Evolutionary conservation across 2,329 filamentous ascomycete species (phyloP).

Genomic region (Diaporthe sp.): DNA sequence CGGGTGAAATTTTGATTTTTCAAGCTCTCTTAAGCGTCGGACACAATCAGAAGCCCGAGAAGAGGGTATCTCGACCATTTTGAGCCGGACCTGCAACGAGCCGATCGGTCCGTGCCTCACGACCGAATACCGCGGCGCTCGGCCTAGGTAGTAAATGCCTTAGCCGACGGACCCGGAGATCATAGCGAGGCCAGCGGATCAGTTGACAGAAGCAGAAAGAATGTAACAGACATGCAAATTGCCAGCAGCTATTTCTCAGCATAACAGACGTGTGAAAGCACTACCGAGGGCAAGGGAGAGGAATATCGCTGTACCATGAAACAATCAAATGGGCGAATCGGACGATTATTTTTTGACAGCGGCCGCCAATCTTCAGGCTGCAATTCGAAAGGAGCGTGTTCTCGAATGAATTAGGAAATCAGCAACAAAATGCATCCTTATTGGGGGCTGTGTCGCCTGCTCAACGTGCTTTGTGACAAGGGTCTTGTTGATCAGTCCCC

Average conservation of each 20-base stretch:
- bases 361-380: background rate
- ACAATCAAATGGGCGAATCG: background rate
- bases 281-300: too few relatives aligned
- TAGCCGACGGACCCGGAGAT: conserved; percentile 2
- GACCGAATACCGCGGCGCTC: conserved; percentile 1
- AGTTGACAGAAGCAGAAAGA: background rate
- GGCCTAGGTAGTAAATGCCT: background rate
- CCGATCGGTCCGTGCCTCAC: background rate
- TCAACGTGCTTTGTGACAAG: background rate
- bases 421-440: background rate
- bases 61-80: background rate
- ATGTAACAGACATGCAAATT: background rate
- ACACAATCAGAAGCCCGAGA: background rate
- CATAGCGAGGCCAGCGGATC: background rate
- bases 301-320: background rate
- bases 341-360: background rate
- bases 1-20: background rate
- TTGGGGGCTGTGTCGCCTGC: conserved; percentile 18
- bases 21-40: background rate
- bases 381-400: background rate
- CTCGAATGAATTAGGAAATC: background rate
- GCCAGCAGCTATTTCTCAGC: background rate
- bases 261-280: background rate
- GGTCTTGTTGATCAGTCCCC: conserved; percentile 9
- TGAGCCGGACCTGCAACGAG: background rate